These are phyloP conservation scores for Pleurotus pulmonarius DNA, from an alignment of 768 basidiomycete genomes.

Conservation along the genomic window DNA sequence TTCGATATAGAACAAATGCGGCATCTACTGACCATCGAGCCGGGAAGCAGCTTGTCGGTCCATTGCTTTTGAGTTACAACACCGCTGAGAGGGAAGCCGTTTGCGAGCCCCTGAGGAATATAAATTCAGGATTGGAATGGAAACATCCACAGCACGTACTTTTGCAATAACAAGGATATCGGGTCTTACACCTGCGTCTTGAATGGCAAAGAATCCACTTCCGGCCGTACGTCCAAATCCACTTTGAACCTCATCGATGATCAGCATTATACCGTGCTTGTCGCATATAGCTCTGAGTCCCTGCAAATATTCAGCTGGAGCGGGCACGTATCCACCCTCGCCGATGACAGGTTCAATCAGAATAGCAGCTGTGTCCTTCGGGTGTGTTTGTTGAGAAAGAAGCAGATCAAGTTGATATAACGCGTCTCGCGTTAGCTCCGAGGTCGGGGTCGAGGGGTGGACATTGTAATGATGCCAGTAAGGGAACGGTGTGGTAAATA, in stretches of 20 bases:
- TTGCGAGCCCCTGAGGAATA: conserved; percentile 65
- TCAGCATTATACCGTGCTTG: conserved; percentile 78
- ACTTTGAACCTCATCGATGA: conserved; percentile 85
- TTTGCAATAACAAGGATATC: conserved; percentile 92
- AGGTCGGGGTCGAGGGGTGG: conserved; percentile 47
- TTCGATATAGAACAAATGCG: conserved; percentile 6
- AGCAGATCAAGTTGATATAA: conserved; percentile 82
- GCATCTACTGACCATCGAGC: conserved; percentile 64
- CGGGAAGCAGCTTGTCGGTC: conserved; percentile 73
- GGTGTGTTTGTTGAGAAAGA: conserved; percentile 71
- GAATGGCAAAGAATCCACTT: conserved; percentile 59
- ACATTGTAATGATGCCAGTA: conserved; percentile 87
- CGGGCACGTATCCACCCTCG: conserved; percentile 94
- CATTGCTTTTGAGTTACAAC: conserved; percentile 78
- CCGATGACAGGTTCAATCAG: conserved; percentile 91
- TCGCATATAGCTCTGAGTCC: conserved; percentile 86
- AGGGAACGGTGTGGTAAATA: conserved; percentile 79
- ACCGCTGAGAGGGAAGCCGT: conserved; percentile 92
- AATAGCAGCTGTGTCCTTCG: conserved; percentile 89
- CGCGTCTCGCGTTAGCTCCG: conserved; percentile 56
- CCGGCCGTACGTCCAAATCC: conserved; percentile 75
- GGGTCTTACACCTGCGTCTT: conserved; percentile 80
- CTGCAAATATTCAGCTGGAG: conserved; percentile 73
- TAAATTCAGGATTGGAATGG: not conserved
- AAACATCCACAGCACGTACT: conserved; percentile 27